phyloP scores from a whole-genome alignment of 2,329 filamentous ascomycete species.

The Cercospora sp. region DNA sequence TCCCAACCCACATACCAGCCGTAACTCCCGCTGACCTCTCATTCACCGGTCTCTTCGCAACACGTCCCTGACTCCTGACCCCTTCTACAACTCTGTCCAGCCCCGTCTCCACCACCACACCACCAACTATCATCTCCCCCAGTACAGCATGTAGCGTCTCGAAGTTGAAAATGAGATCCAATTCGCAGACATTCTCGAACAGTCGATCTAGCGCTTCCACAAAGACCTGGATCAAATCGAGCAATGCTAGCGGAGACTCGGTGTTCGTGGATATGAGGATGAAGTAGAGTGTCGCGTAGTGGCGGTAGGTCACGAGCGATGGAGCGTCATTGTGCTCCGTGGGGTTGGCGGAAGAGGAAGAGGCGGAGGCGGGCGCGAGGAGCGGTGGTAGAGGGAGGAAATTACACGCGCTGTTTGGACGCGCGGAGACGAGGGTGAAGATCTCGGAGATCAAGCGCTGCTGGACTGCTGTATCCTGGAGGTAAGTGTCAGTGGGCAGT shows the following conservation, averaged over 20 bases:
- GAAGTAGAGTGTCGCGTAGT: slow-evolving; percentile 98
- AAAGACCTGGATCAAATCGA: slow-evolving; percentile 97
- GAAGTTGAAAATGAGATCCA: slow-evolving; percentile 98
- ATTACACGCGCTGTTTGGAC: slow-evolving; percentile 90
- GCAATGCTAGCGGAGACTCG: slow-evolving; percentile 89
- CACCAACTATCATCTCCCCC: slow-evolving; percentile 92
- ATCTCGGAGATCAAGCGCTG: slow-evolving; percentile 97
- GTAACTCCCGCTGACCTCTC: slow-evolving; percentile 52
- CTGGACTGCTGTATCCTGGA: slow-evolving; percentile 86
- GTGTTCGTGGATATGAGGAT: slow-evolving; percentile 97
- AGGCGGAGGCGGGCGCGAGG: slow-evolving; percentile 27
- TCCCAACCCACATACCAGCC: slow-evolving; percentile 40
- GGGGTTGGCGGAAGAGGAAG: slow-evolving; percentile 41
- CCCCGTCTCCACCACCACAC: slow-evolving; percentile 90
- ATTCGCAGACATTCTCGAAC: slow-evolving; percentile 97
- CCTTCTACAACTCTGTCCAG: slow-evolving; percentile 84
- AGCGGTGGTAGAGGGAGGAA: slow-evolving; percentile 69
- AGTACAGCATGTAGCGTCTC: slow-evolving; percentile 91
- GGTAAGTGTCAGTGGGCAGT: neutral
- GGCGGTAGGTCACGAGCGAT: slow-evolving; percentile 93
- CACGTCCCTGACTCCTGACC: slow-evolving; percentile 71
- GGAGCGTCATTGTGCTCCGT: slow-evolving; percentile 79
- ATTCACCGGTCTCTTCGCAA: slow-evolving; percentile 77
- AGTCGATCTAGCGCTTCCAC: slow-evolving; percentile 92
- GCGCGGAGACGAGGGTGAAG: slow-evolving; percentile 90